Evolutionary conservation across 2,329 filamentous ascomycete genomes (phyloP).

Genomic region (Colletotrichum sansevieriae): DNA sequence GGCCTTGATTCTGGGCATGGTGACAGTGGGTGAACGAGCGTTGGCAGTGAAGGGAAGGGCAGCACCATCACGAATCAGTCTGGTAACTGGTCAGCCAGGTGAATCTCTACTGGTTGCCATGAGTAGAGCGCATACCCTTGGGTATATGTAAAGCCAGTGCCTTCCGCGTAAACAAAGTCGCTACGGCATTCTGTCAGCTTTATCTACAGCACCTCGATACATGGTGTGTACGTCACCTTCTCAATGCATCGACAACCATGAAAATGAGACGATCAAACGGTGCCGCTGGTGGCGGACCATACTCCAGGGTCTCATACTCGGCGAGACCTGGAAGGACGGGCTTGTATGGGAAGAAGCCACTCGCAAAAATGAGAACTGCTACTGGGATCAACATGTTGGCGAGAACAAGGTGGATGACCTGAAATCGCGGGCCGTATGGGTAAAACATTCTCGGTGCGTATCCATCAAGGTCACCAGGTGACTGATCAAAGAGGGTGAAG

Average conservation of each 20-base stretch:
- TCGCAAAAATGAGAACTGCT: slow-evolving; percentile 82
- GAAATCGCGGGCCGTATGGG: slow-evolving; percentile 26
- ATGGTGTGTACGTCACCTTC: slow-evolving; percentile 71
- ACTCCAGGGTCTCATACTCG: slow-evolving; percentile 68
- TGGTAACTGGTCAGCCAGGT: slow-evolving; percentile 52
- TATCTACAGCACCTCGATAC: too few relatives aligned
- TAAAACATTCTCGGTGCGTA: slow-evolving; percentile 34
- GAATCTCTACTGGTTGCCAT: background rate
- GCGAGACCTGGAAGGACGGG: slow-evolving; percentile 90
- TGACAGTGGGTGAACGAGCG: slow-evolving; percentile 96
- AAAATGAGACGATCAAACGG: slow-evolving; percentile 93
- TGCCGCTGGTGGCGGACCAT: slow-evolving; percentile 70
- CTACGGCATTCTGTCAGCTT: slow-evolving; percentile 58
- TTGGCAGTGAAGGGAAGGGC: slow-evolving; percentile 96
- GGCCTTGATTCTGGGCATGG: slow-evolving; percentile 97
- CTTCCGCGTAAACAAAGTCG: slow-evolving; percentile 89
- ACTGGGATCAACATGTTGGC: slow-evolving; percentile 84
- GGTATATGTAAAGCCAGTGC: slow-evolving; percentile 87
- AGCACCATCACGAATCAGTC: slow-evolving; percentile 84
- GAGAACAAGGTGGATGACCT: slow-evolving; percentile 62
- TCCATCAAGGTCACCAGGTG: slow-evolving; percentile 39
- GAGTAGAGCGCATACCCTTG: slow-evolving; percentile 74
- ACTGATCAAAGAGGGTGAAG: background rate
- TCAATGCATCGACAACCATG: slow-evolving; percentile 96
- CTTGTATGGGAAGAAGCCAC: slow-evolving; percentile 98